phyloP scores from a whole-genome alignment of 495 filamentous ascomycete species.

The Hypoxylon lenormandii region DNA sequence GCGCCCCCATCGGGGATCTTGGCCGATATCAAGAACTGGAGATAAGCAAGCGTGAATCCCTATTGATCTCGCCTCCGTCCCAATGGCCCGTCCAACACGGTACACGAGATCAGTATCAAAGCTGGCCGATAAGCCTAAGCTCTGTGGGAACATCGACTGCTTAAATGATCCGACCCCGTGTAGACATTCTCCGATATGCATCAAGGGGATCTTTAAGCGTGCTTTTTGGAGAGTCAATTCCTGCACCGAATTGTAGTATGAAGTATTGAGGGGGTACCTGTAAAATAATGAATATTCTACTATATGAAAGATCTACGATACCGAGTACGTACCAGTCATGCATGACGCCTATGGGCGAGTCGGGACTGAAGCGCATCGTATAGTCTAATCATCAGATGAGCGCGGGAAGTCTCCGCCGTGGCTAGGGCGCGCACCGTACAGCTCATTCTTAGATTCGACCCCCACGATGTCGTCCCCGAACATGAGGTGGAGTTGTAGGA shows the following conservation, averaged over 20 bases:
- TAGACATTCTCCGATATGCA: constrained; percentile 58
- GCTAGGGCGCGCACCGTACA: constrained; percentile 49
- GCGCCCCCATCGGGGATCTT: constrained; percentile 59
- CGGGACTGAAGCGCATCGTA: constrained; percentile 52
- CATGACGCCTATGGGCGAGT: constrained; percentile 50
- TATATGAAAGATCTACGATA: neutral
- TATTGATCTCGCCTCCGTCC: constrained; percentile 55
- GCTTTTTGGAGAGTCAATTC: constrained; percentile 51
- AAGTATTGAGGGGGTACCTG: constrained; percentile 55
- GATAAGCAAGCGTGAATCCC: constrained; percentile 58
- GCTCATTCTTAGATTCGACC: constrained; percentile 55
- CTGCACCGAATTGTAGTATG: constrained; percentile 57
- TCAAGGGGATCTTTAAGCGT: constrained; percentile 51
- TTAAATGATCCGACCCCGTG: constrained; percentile 59
- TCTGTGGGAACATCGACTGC: constrained; percentile 58
- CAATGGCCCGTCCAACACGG: constrained; percentile 54
- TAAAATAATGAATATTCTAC: neutral
- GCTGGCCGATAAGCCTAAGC: constrained; percentile 52
- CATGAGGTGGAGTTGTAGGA: constrained; percentile 59
- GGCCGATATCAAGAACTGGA: constrained; percentile 59
- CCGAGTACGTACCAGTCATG: constrained; percentile 51
- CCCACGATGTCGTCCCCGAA: constrained; percentile 59
- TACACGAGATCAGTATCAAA: constrained; percentile 57
- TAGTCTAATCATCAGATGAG: constrained; percentile 42
- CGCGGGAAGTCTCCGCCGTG: neutral